Evolutionary conservation across 1,284 basidiomycete species (phyloP), one percentile per base, ranked within the genome.

Genomic region (Ceratobasidium sp.): DNA sequence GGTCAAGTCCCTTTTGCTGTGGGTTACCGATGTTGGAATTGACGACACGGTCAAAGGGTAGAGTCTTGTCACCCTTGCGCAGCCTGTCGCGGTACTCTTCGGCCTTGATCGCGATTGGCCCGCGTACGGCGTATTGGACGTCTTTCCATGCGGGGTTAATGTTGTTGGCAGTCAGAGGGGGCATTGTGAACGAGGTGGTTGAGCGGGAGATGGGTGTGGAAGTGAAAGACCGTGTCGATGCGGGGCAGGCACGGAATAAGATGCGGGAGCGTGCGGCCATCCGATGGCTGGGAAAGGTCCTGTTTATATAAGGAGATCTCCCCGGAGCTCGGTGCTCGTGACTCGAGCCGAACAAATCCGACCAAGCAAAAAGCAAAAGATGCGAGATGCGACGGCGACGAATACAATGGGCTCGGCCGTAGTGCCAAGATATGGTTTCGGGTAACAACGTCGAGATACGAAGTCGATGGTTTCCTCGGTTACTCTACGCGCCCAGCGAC

Each of bases 11-110:
- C 77, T 90, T 90, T 80, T 98, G 96, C 80, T 99, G 96, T 0
- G 96, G 96, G 78, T 99, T 99, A 8, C 96, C 96, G 70, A 99
- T 99, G 81, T 99, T 99, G 73, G 94, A 94, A 27, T 89, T 93
- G 77, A 98, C 94, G 78, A 99, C 85, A 74, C 88, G 88, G 77
- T 89, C 85, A 78, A 98, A 99, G 25, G 94, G 93, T 20, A 98
- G 84, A 22, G 75, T 58, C 52, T 70, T 69, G 10, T 75, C 70
- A 20, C 74, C 74, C 42, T 83, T 79, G 76, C 87, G 85, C 75
- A 96, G 86, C 74, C 83, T 79, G 58, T 88, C 87, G 70, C 88
- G 84, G 75, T 93, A 90, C 72, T 89, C 83, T 80, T 98, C 95
- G 1, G 96, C 95, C 77, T 91, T 93, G 82, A 95, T 92, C 15